Base-by-base conservation (phyloP, 169 alveolate species). In the Eimeria falciformis region DNA sequence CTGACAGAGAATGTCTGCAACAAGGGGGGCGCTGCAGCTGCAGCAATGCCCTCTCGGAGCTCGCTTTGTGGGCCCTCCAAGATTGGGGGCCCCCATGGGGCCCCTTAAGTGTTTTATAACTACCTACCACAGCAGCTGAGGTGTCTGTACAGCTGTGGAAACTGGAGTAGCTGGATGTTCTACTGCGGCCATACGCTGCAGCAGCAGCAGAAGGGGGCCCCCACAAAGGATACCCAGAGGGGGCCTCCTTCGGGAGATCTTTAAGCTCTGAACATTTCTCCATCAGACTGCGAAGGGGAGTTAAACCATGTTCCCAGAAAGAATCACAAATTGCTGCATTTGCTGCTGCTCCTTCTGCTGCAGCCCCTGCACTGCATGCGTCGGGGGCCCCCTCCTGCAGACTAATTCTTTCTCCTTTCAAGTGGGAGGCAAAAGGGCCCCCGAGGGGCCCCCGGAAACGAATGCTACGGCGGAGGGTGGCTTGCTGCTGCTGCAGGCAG, bases 211-310 rank as follows among this genome's bases (percentile, higher is more conserved):
- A n/a, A n/a, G n/a, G n/a, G n/a, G n/a, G n/a, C n/a, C n/a, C n/a
- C n/a, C n/a, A n/a, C n/a, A n/a, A n/a, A n/a, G n/a, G n/a, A n/a
- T n/a, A n/a, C n/a, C n/a, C n/a, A n/a, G n/a, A n/a, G n/a, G n/a
- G n/a, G n/a, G n/a, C n/a, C n/a, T n/a, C n/a, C n/a, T n/a, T n/a
- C n/a, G n/a, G n/a, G n/a, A n/a, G n/a, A n/a, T n/a, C n/a, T n/a
- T n/a, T n/a, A n/a, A n/a, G n/a, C n/a, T n/a, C 14, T 50, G 62
- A 50, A 50, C 62, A 50, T 11, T 25, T 27, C 55, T 75, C 85
- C 85, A 75, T 75, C 43, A 75, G 85, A 23, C 40, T 21, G 21
- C 85, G 85, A n/a, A 75, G 85, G 6, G 85, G 85, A 18, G 85
- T 75, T 4, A 43, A n/a, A 1, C 85, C 66, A 43, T 75, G 85